Evolutionary conservation across 352 stramenopile genomes (phyloP).

Genomic region (Phytophthora sp.): DNA sequence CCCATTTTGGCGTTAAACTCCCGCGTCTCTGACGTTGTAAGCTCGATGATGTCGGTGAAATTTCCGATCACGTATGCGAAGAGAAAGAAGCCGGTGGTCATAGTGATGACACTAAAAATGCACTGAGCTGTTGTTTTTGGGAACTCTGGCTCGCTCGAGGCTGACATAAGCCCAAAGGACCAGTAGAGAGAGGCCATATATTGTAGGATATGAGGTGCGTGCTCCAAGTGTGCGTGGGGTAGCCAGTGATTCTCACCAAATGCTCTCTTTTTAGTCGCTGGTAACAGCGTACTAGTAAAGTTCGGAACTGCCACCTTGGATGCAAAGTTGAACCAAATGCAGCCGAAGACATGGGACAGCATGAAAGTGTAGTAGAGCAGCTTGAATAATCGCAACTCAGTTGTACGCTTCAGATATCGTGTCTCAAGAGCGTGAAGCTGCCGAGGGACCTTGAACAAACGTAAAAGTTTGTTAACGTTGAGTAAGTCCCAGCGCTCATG

Average conservation of each 20-base stretch:
- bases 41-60: slow-evolving; percentile 62
- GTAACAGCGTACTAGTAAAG: slow-evolving; percentile 6
- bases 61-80: slow-evolving; percentile 78
- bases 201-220: slow-evolving; percentile 32
- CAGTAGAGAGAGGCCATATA: slow-evolving; percentile 69
- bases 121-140: slow-evolving; percentile 57
- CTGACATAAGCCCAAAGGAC: slow-evolving; percentile 67
- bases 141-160: slow-evolving; percentile 54
- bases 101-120: slow-evolving; percentile 57
- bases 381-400: slow-evolving; percentile 69
- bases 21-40: slow-evolving; percentile 63
- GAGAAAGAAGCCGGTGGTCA: slow-evolving; percentile 71
- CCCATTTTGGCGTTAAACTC: slow-evolving; percentile 64
- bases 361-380: slow-evolving; percentile 79
- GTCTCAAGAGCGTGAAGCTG: slow-evolving; percentile 60
- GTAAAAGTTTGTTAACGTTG: slow-evolving; percentile 71
- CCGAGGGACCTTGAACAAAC: slow-evolving; percentile 53
- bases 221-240: slow-evolving; percentile 33
- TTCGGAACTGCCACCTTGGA: slow-evolving; percentile 37
- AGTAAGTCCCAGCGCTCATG: slow-evolving; percentile 44
- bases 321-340: slow-evolving; percentile 74
- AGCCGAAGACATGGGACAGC: slow-evolving; percentile 58
- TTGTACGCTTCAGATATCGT: slow-evolving; percentile 63
- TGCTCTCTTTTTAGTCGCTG: not conserved
- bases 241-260: slow-evolving; percentile 47